Base-by-base conservation (phyloP, 345 rosid genomes). In the Aethionema arabicum region DNA sequence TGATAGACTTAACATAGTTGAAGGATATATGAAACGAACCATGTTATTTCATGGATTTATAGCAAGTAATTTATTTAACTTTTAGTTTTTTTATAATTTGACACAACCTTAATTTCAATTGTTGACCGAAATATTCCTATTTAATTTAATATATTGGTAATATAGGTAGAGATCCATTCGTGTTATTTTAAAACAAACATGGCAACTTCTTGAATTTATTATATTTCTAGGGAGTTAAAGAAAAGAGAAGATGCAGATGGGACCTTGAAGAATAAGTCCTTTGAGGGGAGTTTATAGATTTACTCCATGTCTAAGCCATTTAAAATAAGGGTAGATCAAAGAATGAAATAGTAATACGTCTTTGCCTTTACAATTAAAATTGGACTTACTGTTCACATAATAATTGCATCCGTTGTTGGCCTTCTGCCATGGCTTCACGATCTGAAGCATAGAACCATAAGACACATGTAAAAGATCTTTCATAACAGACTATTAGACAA, bases 181-280 rank as follows among this genome's bases (percentile, higher is more conserved):
- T n/a, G n/a, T n/a, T n/a, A n/a, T n/a, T n/a, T n/a, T n/a, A n/a
- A n/a, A n/a, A n/a, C n/a, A n/a, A n/a, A n/a, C n/a, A n/a, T n/a
- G n/a, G n/a, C n/a, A n/a, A n/a, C n/a, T n/a, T n/a, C n/a, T n/a
- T n/a, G n/a, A n/a, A n/a, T n/a, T n/a, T n/a, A n/a, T n/a, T n/a
- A n/a, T n/a, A n/a, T n/a, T n/a, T n/a, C n/a, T n/a, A n/a, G n/a
- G n/a, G n/a, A n/a, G n/a, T n/a, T n/a, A n/a, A n/a, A n/a, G n/a
- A n/a, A n/a, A n/a, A n/a, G n/a, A n/a, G n/a, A n/a, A n/a, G 75
- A 82, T 61, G 72, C 83, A 83, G 77, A 86, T 41, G 59, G 93
- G 87, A 45, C 81, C 90, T 76, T 82, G 85, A 63, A 86, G 77
- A 41, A 86, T 61, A 42, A 82, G 71, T 71, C 90, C 90, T 74